A percentile compares a stretch with the other conserved stretches of the same genome.
Evolutionary conservation across 441 rosid species (phyloP).

Genomic region (Oxalis stricta): DNA sequence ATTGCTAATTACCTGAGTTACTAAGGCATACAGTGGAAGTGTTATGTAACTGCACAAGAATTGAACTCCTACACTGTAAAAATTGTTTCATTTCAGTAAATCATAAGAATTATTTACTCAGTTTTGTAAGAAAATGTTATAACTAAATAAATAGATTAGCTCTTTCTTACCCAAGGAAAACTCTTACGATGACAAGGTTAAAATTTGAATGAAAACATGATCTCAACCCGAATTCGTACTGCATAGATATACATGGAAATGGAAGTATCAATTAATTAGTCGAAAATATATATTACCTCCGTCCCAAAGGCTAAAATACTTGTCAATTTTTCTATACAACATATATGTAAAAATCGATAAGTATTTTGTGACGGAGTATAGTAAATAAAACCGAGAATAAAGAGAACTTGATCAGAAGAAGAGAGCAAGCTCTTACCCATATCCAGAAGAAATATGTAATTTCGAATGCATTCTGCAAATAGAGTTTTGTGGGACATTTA

Average conservation of each 20-base stretch:
- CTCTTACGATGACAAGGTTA: conserved; percentile 28
- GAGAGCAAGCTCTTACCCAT: conserved; percentile 40
- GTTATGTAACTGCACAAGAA: conserved; percentile 84
- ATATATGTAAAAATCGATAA: too few species aligned
- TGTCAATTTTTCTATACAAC: too few species aligned
- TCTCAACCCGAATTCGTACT: conserved; percentile 82
- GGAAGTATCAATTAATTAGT: conserved; percentile 1
- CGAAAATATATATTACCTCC: too few species aligned
- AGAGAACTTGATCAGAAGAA: neutral
- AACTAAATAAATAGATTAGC: neutral
- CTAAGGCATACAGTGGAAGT: conserved; percentile 95
- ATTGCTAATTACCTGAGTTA: conserved; percentile 93
- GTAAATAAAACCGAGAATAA: neutral
- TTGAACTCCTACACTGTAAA: conserved; percentile 57
- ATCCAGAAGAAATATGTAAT: conserved; percentile 94
- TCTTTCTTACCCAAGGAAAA: conserved; percentile 50
- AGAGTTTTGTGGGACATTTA: conserved; percentile 1
- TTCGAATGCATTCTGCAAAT: conserved; percentile 90
- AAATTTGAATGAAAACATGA: conserved; percentile 67
- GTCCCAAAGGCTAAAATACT: too few species aligned
- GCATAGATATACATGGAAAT: conserved; percentile 18
- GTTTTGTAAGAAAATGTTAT: too few species aligned
- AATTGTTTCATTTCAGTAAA: neutral
- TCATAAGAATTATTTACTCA: neutral
- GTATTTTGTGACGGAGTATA: too few species aligned